Evolutionary conservation across 2,329 filamentous ascomycete species (phyloP), one percentile per base, ranked within the genome.

Genomic region (Aspergillus fructus): DNA sequence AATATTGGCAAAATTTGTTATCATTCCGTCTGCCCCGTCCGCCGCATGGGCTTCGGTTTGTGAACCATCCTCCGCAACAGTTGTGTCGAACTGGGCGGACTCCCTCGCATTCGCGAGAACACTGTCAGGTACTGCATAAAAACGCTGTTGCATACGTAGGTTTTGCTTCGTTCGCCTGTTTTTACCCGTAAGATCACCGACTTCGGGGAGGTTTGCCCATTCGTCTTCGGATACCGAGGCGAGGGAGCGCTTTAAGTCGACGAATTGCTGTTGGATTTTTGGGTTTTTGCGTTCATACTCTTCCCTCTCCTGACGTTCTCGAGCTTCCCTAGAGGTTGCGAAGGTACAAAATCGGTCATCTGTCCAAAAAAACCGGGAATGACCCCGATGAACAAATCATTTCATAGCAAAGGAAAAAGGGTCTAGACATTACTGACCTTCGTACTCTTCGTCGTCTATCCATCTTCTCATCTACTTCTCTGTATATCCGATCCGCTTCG

Each of bases 1-100:
- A 62, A 99, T 97, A 74, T 96, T 90, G 45, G 93, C 93, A 72
- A 99, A 99, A 72, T 99, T 97, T 11, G 93, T 99, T 85, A 96
- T 94, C 1, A 92, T 96, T 2, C 93, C 93, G 68, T 96, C 92
- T 3, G 76, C 72, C 49, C 74, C 77, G 57, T 87, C 83, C 30
- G 65, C 68, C 37, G 69, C 73, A 19, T 68, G 65, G 27, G 74
- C 76, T 48, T 81, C 78, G 11, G 78, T 76, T n/a, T 81, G 75
- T 2, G 78, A 74, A 1, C 86, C 89, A 59, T 96, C 93, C 39
- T 96, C 91, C 45, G 87, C 83, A n/a, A 99, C 87, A 0, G 91
- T 96, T 2, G 92, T 94, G 48, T 92, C 89, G 63, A 97, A 84
- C 70, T 97, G 90, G 4, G 85, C 83, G 2, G 89, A 84, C 65